A percentile compares a stretch with the other conserved stretches of the same genome.
These are phyloP conservation scores for Amanita subjunquillea DNA, from an alignment of 768 basidiomycete species.

Conservation along the genomic window DNA sequence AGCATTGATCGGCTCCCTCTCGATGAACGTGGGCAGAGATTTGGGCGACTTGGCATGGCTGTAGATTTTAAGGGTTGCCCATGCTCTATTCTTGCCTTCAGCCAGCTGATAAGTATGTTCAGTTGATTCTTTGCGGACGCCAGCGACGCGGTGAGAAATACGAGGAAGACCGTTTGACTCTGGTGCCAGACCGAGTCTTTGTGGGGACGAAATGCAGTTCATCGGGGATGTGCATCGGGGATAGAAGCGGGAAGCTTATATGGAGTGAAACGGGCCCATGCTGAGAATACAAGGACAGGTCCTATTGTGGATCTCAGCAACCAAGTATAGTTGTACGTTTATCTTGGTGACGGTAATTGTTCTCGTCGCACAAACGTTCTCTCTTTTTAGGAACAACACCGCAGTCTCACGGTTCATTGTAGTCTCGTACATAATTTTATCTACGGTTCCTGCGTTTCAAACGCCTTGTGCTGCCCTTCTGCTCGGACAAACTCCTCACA, in stretches of 20 bases:
- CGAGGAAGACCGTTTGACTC: slow-evolving; percentile 36
- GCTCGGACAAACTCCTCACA: slow-evolving; percentile 53
- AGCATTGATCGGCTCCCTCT: slow-evolving; percentile 43
- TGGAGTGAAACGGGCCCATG: neutral
- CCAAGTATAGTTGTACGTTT: neutral
- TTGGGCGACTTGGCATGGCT: slow-evolving; percentile 44
- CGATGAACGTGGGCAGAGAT: slow-evolving; percentile 41
- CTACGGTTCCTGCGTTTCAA: slow-evolving; percentile 5
- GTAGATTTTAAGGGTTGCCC: slow-evolving; percentile 33
- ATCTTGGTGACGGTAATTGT: neutral
- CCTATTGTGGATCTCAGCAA: slow-evolving; percentile 16
- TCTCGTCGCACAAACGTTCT: neutral
- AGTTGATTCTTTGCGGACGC: slow-evolving; percentile 31
- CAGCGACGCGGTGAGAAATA: slow-evolving; percentile 29
- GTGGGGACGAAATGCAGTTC: slow-evolving; percentile 28
- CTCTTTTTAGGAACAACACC: neutral
- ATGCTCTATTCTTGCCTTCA: slow-evolving; percentile 31
- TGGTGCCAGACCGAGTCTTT: slow-evolving; percentile 41
- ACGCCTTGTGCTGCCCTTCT: slow-evolving; percentile 26
- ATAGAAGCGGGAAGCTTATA: neutral
- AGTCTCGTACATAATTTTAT: too few relatives aligned
- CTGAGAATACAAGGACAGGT: slow-evolving; percentile 18
- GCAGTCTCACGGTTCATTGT: too few relatives aligned
- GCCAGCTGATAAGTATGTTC: slow-evolving; percentile 34
- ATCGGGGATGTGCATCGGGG: slow-evolving; percentile 4